Evolutionary conservation across 2,329 filamentous ascomycete species (phyloP), one percentile per base, ranked within the genome.

Genomic region (Talaromyces verruculosus): DNA sequence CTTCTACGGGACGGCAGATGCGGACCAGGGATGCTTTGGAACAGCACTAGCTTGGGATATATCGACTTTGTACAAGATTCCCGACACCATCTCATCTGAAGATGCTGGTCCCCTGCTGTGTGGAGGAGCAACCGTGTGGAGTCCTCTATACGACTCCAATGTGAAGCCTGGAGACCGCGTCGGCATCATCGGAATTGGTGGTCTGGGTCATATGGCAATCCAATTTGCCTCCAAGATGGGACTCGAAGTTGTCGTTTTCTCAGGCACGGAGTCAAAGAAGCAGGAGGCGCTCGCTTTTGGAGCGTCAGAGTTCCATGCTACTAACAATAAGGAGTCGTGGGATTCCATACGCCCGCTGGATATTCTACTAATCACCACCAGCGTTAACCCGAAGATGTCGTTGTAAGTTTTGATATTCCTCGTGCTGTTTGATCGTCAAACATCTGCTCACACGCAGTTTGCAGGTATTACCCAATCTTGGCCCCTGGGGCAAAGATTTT

Each of bases 171-270:
- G 88, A 1, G 90, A 90, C 75, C 83, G 79, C 8, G 88, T 93
- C 0, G 90, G 85, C 0, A 85, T 93, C 58, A 81, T 91, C n/a
- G 89, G 90, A 3, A 80, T 92, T 7, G 90, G 90, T 33, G 90
- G 90, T 0, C 80, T 92, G 74, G 0, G 90, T 5, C 90, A 94
- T 74, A 87, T 93, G 69, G 91, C 86, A 0, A 75, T 94, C 13
- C 81, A 91, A 66, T 92, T 87, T 76, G 88, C 90, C 0, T 87
- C 84, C 70, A 90, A 90, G 1, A 79, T 94, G 1, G 88, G 87
- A 13, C 88, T 88, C 28, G 87, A 91, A 55, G 82, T 87, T 2
- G 81, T 85, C 13, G 85, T 81, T 2, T 86, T 88, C 66, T 86
- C 83, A 7, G 79, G 85, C 1, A 81, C 77, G 1, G 75, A 73